Percentiles rank a stretch among this genome's conserved stretches.
phyloP scores from a whole-genome alignment of 345 rosid species.

The Syzygium aromaticum region DNA sequence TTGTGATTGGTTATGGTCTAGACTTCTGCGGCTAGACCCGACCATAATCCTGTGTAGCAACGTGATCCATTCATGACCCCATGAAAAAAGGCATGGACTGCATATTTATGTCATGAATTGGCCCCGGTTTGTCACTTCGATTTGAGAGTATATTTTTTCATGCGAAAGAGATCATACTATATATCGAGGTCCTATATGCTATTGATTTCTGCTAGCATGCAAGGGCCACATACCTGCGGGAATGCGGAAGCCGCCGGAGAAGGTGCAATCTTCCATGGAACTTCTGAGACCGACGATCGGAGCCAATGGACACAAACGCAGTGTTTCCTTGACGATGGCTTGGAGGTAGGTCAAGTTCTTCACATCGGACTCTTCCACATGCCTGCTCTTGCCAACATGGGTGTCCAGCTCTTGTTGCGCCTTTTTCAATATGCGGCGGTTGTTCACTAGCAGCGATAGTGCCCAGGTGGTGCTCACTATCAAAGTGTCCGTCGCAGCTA shows the following conservation, averaged over 20 bases:
- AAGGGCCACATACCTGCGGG: conserved; percentile 3
- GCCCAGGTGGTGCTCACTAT: conserved; percentile 19
- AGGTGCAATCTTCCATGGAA: conserved; percentile 16
- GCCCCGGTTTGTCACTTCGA: neutral
- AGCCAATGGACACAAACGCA: conserved; percentile 14
- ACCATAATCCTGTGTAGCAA: neutral
- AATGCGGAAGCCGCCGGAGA: conserved; percentile 11
- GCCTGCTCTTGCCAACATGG: conserved; percentile 16
- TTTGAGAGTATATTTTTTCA: neutral
- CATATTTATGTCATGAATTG: neutral
- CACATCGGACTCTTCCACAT: conserved; percentile 17
- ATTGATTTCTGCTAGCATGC: neutral
- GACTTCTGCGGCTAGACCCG: neutral
- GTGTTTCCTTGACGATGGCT: conserved; percentile 16
- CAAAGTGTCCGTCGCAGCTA: conserved; percentile 25
- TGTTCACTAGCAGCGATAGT: conserved; percentile 23
- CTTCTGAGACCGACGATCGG: conserved; percentile 2
- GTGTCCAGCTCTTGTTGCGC: conserved; percentile 20
- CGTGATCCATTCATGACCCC: neutral
- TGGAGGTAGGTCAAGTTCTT: conserved; percentile 14
- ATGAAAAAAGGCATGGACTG: neutral
- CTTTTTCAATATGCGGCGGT: conserved; percentile 11
- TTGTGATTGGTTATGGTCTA: neutral
- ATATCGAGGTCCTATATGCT: neutral
- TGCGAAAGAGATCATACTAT: neutral